Base-by-base conservation (phyloP, 305 asterid species). In the Andrographis paniculata region DNA sequence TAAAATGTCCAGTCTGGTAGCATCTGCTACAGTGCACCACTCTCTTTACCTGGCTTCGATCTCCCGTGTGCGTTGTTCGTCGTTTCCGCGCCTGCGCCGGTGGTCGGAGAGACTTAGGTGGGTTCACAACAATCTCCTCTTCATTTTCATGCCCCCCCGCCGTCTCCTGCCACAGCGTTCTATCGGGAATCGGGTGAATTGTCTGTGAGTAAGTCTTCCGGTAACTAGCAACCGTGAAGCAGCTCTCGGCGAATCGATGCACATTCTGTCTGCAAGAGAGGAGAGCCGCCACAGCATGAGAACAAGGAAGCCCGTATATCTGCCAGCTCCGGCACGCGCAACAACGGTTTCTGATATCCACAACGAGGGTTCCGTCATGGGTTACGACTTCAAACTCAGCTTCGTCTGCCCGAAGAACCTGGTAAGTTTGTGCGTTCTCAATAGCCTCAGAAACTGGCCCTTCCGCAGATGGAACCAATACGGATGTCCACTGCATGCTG, bases 401-500 rank as follows among this genome's bases (percentile, higher is more conserved):
- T 39, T 91, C 99, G 14, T 91, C 84, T 0, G 96, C 96, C 4
- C 96, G 94, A 7, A 91, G 96, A 37, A 87, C 96, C 72, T 87
- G 96, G 56, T 83, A 87, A 10, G 89, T 80, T 1, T 88, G 79
- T 14, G 93, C 96, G 1, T 84, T 83, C 53, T 83, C 95, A 16
- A 91, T 79, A 12, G 99, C 95, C 59, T 87, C 99, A 0, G 89
- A 84, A 1, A 91, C 95, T 22, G 82, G 84, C 43, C 88, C 66
- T 79, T 91, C 99, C 0, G 99, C 96, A 1, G 72, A 63, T 0
- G 96, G 99, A 17, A 79, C 96, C 0, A 91, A 89, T 50, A 91
- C 81, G 4, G 99, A 83, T 1, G 96, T 75, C 99, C 99, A 91
- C 71, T 83, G 95, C 95, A 86, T 91, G 52, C 99, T 80, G 9